A percentile compares a stretch with the other conserved stretches of the same genome.
Conservation (phyloP, 106 monocot genomes). For the Allium cepa region DNA sequence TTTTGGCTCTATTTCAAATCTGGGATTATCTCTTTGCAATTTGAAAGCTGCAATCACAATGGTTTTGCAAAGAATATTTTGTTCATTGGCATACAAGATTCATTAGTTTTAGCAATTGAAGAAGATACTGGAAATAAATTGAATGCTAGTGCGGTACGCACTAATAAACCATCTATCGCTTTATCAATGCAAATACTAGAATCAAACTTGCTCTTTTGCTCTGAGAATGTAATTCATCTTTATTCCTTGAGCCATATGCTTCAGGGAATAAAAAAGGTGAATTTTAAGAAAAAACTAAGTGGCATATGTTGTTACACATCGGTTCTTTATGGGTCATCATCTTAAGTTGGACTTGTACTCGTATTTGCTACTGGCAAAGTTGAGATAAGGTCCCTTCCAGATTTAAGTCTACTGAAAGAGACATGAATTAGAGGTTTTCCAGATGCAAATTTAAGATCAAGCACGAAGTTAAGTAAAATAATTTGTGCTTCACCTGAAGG, state of each 20-base stretch:
- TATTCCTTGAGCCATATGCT: conserved; percentile 50
- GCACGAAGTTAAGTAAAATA: conserved; percentile 11
- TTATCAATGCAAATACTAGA: conserved; percentile 56
- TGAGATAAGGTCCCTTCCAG: conserved; percentile 79
- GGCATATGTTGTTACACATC: conserved; percentile 54
- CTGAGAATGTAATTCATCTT: conserved; percentile 56
- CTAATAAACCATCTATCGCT: conserved; percentile 61
- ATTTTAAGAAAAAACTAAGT: conserved; percentile 52
- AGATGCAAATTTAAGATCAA: conserved; percentile 21
- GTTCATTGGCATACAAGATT: conserved; percentile 61
- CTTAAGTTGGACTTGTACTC: conserved; percentile 45
- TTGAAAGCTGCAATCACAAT: conserved; percentile 35
- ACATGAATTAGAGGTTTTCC: conserved; percentile 34
- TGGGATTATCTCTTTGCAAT: conserved; percentile 52
- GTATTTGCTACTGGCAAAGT: conserved; percentile 50
- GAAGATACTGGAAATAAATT: conserved; percentile 51
- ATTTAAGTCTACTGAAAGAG: conserved; percentile 56
- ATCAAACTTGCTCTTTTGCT: conserved; percentile 51
- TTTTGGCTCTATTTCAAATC: too few relatives aligned
- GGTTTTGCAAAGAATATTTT: conserved; percentile 45
- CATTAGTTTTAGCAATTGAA: conserved; percentile 59
- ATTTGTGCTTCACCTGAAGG: conserved; percentile 63
- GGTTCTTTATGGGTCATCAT: conserved; percentile 30
- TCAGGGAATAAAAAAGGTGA: conserved; percentile 67
- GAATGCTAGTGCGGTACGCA: conserved; percentile 23